These are phyloP conservation scores for Suhomyces coccinellae DNA, from an alignment of 1,139 yeast genomes.

Conservation along the genomic window DNA sequence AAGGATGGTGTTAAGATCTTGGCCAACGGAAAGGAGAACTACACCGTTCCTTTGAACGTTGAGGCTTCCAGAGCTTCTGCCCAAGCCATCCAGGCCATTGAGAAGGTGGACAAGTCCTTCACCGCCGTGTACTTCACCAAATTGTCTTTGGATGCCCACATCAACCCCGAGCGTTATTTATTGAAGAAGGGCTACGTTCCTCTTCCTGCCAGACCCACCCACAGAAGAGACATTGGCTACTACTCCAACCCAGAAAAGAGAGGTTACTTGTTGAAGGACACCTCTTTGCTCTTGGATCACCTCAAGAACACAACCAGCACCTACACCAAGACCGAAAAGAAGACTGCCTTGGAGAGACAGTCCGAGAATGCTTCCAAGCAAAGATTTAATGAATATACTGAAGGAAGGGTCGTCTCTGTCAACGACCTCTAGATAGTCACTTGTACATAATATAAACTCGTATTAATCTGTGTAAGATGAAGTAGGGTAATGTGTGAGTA, in stretches of 20 bases:
- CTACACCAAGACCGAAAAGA: constrained; percentile 22
- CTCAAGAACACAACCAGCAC: constrained; percentile 21
- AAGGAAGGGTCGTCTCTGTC: constrained; percentile 13
- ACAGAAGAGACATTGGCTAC: constrained; percentile 74
- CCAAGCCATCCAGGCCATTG: constrained; percentile 73
- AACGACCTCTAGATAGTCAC: constrained; percentile 8
- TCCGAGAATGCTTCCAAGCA: constrained; percentile 35
- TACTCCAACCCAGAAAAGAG: constrained; percentile 71
- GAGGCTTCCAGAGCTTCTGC: constrained; percentile 82
- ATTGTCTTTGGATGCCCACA: constrained; percentile 70
- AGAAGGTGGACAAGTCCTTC: constrained; percentile 68
- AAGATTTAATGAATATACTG: constrained; percentile 20
- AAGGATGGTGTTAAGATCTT: constrained; percentile 82
- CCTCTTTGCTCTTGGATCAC: constrained; percentile 40
- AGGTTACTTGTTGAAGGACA: constrained; percentile 64
- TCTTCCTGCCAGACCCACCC: constrained; percentile 81
- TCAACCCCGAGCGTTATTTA: constrained; percentile 70
- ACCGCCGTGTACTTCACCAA: constrained; percentile 71
- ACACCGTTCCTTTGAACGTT: constrained; percentile 62
- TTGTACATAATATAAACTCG: constrained; percentile 7
- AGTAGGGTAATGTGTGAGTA: no score
- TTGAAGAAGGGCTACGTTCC: constrained; percentile 78
- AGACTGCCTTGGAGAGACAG: constrained; percentile 30
- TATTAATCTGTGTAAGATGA: no score
- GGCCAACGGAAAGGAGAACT: constrained; percentile 61